Conservation (phyloP, 331 rosid species). For the Phaseolus coccineus region DNA sequence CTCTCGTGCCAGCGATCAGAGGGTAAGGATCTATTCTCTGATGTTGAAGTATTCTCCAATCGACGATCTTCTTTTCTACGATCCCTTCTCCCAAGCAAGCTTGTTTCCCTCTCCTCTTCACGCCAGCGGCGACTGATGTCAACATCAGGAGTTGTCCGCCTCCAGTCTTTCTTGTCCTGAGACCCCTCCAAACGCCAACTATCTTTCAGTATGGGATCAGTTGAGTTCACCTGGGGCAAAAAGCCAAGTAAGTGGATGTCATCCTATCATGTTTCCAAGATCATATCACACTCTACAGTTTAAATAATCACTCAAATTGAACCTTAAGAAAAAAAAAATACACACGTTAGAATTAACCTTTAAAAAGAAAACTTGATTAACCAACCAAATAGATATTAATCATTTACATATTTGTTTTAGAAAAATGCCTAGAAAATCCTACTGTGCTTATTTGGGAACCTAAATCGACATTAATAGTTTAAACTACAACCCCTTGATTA, state of each 20-base stretch:
- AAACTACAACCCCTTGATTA: background rate
- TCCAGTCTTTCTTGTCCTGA: constrained; percentile 75
- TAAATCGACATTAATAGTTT: constrained; percentile 25
- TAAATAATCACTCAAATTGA: background rate
- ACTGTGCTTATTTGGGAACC: constrained; percentile 30
- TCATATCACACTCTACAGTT: background rate
- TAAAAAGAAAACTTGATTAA: background rate
- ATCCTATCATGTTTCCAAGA: constrained; percentile 38
- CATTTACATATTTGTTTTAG: background rate
- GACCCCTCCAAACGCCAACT: constrained; percentile 70
- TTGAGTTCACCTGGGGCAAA: constrained; percentile 57
- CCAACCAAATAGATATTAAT: constrained; percentile 10
- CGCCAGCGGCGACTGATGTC: constrained; percentile 76
- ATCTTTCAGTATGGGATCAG: constrained; percentile 65
- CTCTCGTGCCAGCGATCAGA: constrained; percentile 68
- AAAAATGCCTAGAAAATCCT: constrained; percentile 6
- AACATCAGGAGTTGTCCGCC: constrained; percentile 62
- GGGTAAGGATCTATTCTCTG: constrained; percentile 60
- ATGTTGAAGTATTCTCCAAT: constrained; percentile 55
- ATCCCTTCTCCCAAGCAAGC: constrained; percentile 74
- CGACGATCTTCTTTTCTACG: constrained; percentile 76
- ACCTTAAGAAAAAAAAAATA: background rate
- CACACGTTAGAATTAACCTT: background rate
- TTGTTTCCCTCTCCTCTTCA: constrained; percentile 85
- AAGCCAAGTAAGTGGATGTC: constrained; percentile 45